Conservation (phyloP, 1,139 yeast genomes). For the Pichia sp. region DNA sequence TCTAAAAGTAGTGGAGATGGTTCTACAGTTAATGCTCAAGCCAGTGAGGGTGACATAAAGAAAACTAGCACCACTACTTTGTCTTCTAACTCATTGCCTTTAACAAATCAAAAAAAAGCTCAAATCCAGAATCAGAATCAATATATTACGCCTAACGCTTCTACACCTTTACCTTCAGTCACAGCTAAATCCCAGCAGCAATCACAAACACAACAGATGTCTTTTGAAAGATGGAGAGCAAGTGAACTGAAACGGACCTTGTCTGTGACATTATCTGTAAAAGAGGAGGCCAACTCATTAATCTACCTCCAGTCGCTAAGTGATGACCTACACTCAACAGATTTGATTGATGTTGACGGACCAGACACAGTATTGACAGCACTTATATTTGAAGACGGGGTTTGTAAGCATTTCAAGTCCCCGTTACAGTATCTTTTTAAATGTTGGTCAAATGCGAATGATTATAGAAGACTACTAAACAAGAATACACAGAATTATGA, state of each 20-base stretch:
- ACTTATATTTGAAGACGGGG: conserved; percentile 50
- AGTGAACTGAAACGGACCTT: conserved; percentile 38
- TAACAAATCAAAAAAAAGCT: too few relatives aligned
- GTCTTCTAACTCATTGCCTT: background rate
- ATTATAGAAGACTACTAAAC: conserved; percentile 39
- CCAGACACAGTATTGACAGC: conserved; percentile 52
- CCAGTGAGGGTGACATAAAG: background rate
- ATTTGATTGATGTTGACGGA: conserved; percentile 17
- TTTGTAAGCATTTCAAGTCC: conserved; percentile 25
- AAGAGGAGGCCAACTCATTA: conserved; percentile 16
- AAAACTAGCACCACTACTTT: background rate
- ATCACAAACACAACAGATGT: background rate
- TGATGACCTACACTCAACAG: conserved; percentile 26
- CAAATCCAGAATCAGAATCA: background rate
- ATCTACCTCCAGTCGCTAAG: conserved; percentile 39
- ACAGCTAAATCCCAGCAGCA: background rate
- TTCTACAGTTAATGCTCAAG: background rate
- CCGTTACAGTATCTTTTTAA: conserved; percentile 47
- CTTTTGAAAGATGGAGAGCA: conserved; percentile 32
- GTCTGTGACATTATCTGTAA: conserved; percentile 36
- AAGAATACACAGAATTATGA: conserved; percentile 30
- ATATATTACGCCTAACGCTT: background rate
- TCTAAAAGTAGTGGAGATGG: background rate
- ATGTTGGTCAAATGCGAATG: conserved; percentile 41
- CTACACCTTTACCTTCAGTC: too few relatives aligned